Conservation (phyloP, 2,329 filamentous ascomycete species). For the Verticillium dahliae region DNA sequence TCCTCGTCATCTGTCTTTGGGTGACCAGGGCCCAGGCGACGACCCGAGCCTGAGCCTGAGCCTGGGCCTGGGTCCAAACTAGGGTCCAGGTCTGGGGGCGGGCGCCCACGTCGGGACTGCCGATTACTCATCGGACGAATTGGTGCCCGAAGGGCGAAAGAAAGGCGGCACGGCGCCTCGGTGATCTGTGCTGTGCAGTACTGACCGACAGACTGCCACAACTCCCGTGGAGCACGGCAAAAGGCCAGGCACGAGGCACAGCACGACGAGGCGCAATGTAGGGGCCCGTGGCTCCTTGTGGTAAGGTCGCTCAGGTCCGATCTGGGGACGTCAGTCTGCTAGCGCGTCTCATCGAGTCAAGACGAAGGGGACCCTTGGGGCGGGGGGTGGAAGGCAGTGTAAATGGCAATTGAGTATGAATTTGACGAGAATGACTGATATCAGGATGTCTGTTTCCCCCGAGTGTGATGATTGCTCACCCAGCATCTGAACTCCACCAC, state of each 20-base stretch:
- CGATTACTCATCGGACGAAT: background rate
- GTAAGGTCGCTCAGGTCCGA: background rate
- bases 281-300: background rate
- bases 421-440: background rate
- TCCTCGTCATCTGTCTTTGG: background rate
- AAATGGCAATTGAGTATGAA: background rate
- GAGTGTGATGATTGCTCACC: background rate
- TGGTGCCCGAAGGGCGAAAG: background rate
- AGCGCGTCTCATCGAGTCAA: background rate
- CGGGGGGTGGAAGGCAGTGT: background rate
- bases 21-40: background rate
- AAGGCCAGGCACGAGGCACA: background rate
- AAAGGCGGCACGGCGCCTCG: no score
- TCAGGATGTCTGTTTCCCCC: background rate
- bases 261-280: background rate
- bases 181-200: no score
- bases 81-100: background rate
- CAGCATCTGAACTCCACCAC: background rate
- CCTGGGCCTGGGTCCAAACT: background rate
- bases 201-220: no score
- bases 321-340: background rate
- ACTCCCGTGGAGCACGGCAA: no score
- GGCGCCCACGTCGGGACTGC: conserved; percentile 6
- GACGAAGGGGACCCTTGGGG: background rate
- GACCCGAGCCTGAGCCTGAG: background rate